These are phyloP conservation scores for Furculomyces boomerangus DNA, from an alignment of 371 early-diverging fungal species.

Conservation along the genomic window DNA sequence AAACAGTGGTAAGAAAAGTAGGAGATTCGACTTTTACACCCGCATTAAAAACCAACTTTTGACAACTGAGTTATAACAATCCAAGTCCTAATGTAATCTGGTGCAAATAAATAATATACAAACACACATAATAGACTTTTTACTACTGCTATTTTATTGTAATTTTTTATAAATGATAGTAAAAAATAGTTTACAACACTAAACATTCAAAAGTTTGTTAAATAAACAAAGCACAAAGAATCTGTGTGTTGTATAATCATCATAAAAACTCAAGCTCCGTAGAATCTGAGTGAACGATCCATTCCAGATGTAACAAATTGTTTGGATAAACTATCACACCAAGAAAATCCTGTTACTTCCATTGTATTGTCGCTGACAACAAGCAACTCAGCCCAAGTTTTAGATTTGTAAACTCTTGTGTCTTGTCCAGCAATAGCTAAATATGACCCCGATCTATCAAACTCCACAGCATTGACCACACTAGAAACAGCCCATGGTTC, in stretches of 20 bases:
- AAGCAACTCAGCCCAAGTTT: constrained; percentile 51
- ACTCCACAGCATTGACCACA: constrained; percentile 39
- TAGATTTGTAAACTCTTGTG: constrained; percentile 42
- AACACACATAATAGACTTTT: too few relatives aligned
- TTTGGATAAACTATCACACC: constrained; percentile 31
- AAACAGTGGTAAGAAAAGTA: neutral
- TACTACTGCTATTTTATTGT: too few relatives aligned
- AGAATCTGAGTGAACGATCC: constrained; percentile 42
- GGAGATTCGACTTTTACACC: neutral
- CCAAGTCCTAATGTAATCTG: too few relatives aligned
- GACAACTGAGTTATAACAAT: too few relatives aligned
- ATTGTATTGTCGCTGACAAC: constrained; percentile 33
- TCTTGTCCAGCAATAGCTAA: constrained; percentile 55
- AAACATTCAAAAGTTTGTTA: too few relatives aligned
- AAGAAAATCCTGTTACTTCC: constrained; percentile 42
- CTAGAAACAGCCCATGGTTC: constrained; percentile 7
- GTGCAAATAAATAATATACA: too few relatives aligned
- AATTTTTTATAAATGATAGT: too few relatives aligned
- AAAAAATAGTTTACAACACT: too few relatives aligned
- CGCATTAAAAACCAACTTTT: neutral
- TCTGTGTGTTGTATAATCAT: too few relatives aligned
- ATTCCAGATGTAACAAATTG: constrained; percentile 34
- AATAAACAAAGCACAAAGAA: too few relatives aligned
- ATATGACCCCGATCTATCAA: constrained; percentile 69
- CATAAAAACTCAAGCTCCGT: too few relatives aligned